phyloP scores from a whole-genome alignment of 805 yeast genomes.

The Hanseniaspora lachancei region DNA sequence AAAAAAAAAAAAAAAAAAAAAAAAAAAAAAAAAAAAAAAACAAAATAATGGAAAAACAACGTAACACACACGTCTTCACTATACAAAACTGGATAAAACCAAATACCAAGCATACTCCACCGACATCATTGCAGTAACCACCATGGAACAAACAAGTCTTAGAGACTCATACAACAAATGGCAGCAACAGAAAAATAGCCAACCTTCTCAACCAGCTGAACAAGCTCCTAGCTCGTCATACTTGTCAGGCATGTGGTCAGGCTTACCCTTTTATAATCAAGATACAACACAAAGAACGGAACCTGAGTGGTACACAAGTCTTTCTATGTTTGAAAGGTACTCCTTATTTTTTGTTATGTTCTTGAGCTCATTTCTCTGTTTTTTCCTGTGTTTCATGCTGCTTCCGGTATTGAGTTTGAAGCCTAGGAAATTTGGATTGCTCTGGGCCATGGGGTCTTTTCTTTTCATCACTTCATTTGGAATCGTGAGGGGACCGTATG shows the following conservation, averaged over 20 bases:
- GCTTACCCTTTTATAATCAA: slow-evolving; percentile 51
- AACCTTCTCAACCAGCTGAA: slow-evolving; percentile 1
- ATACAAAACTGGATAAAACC: not conserved
- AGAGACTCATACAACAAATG: slow-evolving; percentile 32
- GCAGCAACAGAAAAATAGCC: slow-evolving; percentile 23
- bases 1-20: not conserved
- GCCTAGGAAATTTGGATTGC: slow-evolving; percentile 79
- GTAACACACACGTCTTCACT: not conserved
- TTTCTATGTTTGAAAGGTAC: slow-evolving; percentile 68
- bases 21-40: not conserved
- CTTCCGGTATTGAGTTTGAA: slow-evolving; percentile 81
- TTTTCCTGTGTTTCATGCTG: slow-evolving; percentile 64
- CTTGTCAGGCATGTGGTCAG: slow-evolving; percentile 46
- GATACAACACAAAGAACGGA: slow-evolving; percentile 49
- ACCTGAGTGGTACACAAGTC: slow-evolving; percentile 45
- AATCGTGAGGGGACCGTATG: slow-evolving; percentile 80
- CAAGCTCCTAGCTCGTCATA: slow-evolving; percentile 27
- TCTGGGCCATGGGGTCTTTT: slow-evolving; percentile 86
- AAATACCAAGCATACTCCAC: too few relatives aligned
- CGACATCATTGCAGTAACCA: not conserved
- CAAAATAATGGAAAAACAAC: not conserved
- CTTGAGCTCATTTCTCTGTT: slow-evolving; percentile 66
- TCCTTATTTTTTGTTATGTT: slow-evolving; percentile 67
- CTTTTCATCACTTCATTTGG: slow-evolving; percentile 83
- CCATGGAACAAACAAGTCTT: slow-evolving; percentile 18